phyloP scores from a whole-genome alignment of 495 filamentous ascomycete species.

The Penicillium goetzii region DNA sequence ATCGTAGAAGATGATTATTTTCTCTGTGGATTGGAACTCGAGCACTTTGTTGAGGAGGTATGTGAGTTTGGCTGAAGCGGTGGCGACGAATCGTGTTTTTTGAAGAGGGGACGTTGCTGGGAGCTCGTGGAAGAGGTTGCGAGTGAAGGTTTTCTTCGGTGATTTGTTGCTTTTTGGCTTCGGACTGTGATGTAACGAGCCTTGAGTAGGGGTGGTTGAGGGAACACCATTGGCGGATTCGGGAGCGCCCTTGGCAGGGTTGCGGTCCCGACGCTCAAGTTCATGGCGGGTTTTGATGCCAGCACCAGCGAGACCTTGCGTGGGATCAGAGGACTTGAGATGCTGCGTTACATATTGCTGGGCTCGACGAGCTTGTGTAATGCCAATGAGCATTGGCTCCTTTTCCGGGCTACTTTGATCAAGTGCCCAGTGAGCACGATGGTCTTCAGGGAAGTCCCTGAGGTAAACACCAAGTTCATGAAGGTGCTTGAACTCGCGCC shows the following conservation, averaged over 20 bases:
- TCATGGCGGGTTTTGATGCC: conserved; percentile 48
- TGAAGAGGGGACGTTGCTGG: conserved; percentile 57
- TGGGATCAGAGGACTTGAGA: conserved; percentile 50
- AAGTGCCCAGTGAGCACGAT: conserved; percentile 66
- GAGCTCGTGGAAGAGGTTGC: conserved; percentile 40
- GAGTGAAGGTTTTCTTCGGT: conserved; percentile 41
- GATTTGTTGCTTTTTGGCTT: conserved; percentile 36
- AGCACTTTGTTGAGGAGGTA: conserved; percentile 78
- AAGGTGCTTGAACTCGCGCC: conserved; percentile 64
- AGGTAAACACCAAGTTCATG: conserved; percentile 81
- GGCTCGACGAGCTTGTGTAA: conserved; percentile 59
- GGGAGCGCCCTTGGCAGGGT: background rate
- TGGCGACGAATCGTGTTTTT: conserved; percentile 70
- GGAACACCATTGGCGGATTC: background rate
- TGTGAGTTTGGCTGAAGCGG: conserved; percentile 83
- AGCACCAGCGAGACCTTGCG: conserved; percentile 53
- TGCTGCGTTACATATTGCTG: conserved; percentile 63
- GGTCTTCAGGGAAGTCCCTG: conserved; percentile 56
- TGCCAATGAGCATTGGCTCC: conserved; percentile 52
- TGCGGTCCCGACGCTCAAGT: conserved; percentile 28
- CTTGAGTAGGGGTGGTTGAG: conserved; percentile 21
- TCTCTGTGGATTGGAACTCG: conserved; percentile 68
- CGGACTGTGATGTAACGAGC: conserved; percentile 23
- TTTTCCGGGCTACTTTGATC: conserved; percentile 37
- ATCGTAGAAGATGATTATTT: conserved; percentile 94